These are phyloP conservation scores for Tetrahymena thermophila DNA, from an alignment of 73 alveolate species.

Conservation along the genomic window DNA sequence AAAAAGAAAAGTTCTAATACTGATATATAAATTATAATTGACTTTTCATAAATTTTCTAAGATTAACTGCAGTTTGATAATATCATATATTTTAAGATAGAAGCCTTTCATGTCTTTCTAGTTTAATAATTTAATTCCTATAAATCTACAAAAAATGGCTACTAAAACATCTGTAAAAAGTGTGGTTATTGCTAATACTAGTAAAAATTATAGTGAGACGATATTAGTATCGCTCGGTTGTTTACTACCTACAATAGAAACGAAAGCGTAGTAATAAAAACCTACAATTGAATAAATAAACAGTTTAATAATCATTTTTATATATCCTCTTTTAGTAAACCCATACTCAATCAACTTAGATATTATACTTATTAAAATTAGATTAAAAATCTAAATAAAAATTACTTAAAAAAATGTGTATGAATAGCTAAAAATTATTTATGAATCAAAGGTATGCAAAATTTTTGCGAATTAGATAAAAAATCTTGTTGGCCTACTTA, in stretches of 20 bases:
- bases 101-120: not conserved
- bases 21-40: too few relatives aligned
- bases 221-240: not conserved
- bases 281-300: not conserved
- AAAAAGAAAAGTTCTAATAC: too few relatives aligned
- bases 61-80: not conserved
- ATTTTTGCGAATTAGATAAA: not conserved
- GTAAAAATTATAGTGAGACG: not conserved
- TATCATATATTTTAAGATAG: too few relatives aligned
- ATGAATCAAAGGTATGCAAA: not conserved
- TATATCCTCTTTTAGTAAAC: not conserved
- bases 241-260: not conserved
- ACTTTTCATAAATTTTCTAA: not conserved
- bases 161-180: not conserved
- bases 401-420: not conserved
- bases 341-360: not conserved
- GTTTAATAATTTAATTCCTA: not conserved
- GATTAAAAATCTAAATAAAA: not conserved
- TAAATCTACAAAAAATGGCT: not conserved
- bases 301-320: not conserved
- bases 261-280: not conserved
- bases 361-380: not conserved
- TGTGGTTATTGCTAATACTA: not conserved
- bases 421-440: not conserved
- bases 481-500: not conserved